Base-by-base conservation (phyloP, 176 grass and related monocot genomes). In the Aechmea fasciata region DNA sequence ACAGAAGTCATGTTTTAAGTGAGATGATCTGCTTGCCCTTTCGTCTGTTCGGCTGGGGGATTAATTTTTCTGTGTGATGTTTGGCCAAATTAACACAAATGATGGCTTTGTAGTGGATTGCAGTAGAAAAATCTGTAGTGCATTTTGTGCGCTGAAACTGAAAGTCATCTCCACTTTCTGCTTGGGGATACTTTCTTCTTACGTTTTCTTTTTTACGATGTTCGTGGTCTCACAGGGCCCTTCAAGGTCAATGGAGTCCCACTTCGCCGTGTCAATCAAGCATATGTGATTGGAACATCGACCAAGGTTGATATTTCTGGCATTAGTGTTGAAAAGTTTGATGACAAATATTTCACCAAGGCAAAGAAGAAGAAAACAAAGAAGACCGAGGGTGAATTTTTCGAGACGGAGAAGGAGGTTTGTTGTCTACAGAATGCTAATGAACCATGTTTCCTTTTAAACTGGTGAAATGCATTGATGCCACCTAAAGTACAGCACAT, bases 171-270 rank as follows among this genome's bases (percentile, higher is more conserved):
- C 20, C 17, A 61, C 20, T 9, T 61, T 10, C 20, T 1, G n/a
- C 55, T 61, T 18, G 33, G 33, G 33, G 61, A 13, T 48, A 68
- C 22, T 11, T 51, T 20, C 2, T 12, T 9, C 9, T 13, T 63
- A 51, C 1, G 15, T 70, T 4, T 33, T 64, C 14, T 50, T 51
- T 64, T 51, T 69, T 53, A 17, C 52, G 10, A 33, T 48, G 1
- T 47, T 51, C 12, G 52, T 86, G 24, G 13, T 75, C 48, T 75
- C 48, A 17, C 49, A 97, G 94, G 94, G 73, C 94, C 94, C 69
- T 97, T 97, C 63, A 97, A 92, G 86, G 65, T 97, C 49, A 97
- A 97, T 33, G 94, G 89, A 11, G 89, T 97, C n/a, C 94, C 94
- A 41, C 66, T 97, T 50, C 85, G 82, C 49, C 82, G 89, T 50